Base-by-base conservation (phyloP, 305 asterid genomes). In the Fraxinus velutina region DNA sequence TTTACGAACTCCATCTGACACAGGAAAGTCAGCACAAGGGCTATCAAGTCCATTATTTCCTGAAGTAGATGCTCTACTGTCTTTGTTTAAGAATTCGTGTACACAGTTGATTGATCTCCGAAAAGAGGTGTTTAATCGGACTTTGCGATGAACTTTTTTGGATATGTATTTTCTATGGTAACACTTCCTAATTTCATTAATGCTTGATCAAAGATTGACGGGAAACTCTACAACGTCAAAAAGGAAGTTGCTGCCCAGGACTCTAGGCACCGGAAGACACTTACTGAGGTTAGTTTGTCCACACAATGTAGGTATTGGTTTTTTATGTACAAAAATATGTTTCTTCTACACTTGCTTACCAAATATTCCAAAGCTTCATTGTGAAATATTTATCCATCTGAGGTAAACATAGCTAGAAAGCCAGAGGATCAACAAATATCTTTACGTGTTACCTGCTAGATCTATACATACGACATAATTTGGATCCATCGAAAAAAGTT, bases 201-300 rank as follows among this genome's bases (percentile, higher is more conserved):
- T 80, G 21, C 55, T 70, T 79, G 87, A 71, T 76, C 55, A 73
- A 86, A 96, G 99, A 89, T 96, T 88, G 99, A 94, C 83, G 98
- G 96, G 84, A 94, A 92, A 79, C 99, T 96, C 82, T 42, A 86
- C 88, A 90, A 91, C 82, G 92, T 94, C 71, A 91, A 92, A 88
- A 91, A 87, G 75, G 99, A 96, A 85, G 99, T 96, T 78, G 82
- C 92, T 75, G 85, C 90, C 79, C 98, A 94, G 88, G 99, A 96
- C 88, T 89, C 95, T 47, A 92, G 89, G 91, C 99, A 96, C 89
- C 92, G 93, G 77, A 93, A 88, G 87, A 96, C 99, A 73, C 99
- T 96, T 80, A 86, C 91, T 29, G 99, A 93, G 99, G 99, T 93
- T 83, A 86, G 87, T 88, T 84, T 81, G 22, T 76, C 33, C 55